phyloP scores from a whole-genome alignment of 1,284 basidiomycete species.

The Sporisorium exsertum region DNA sequence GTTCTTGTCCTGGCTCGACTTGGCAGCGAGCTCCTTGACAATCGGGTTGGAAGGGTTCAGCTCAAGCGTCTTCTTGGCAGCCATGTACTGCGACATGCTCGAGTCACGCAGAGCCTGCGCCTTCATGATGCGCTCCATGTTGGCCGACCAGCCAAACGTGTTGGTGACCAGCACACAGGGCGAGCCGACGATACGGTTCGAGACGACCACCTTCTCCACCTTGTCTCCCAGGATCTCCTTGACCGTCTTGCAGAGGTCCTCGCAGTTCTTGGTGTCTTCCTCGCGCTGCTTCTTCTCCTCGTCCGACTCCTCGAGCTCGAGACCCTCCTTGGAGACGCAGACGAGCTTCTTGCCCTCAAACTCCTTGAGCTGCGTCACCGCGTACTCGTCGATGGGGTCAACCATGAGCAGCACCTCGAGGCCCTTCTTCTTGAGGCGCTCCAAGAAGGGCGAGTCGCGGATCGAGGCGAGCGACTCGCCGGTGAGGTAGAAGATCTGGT shows the following conservation, averaged over 20 bases:
- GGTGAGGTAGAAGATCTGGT: slow-evolving; percentile 90
- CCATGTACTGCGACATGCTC: slow-evolving; percentile 99
- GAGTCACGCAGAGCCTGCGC: slow-evolving; percentile 98
- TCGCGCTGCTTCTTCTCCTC: slow-evolving; percentile 95
- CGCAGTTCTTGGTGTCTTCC: slow-evolving; percentile 85
- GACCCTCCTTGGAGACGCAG: slow-evolving; percentile 98
- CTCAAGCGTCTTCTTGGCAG: slow-evolving; percentile 94
- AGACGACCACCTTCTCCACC: slow-evolving; percentile 99
- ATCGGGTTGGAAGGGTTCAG: slow-evolving; percentile 94
- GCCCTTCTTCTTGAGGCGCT: slow-evolving; percentile 99
- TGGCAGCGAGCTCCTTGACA: slow-evolving; percentile 93
- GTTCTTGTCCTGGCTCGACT: slow-evolving; percentile 94
- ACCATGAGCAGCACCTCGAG: slow-evolving; percentile 96
- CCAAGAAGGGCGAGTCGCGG: slow-evolving; percentile 97
- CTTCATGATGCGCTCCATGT: slow-evolving; percentile 99
- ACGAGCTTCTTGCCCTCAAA: slow-evolving; percentile 98
- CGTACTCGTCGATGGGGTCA: slow-evolving; percentile 77
- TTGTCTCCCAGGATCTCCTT: slow-evolving; percentile 99
- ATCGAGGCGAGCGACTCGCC: slow-evolving; percentile 94
- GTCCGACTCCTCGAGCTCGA: slow-evolving; percentile 98
- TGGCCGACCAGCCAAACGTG: slow-evolving; percentile 99
- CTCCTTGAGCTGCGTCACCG: slow-evolving; percentile 95
- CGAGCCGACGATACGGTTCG: slow-evolving; percentile 79
- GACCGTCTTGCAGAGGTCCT: slow-evolving; percentile 91
- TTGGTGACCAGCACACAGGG: slow-evolving; percentile 80